Evolutionary conservation across 257 asterid genomes (phyloP), one percentile per base, ranked within the genome.

Genomic region (Lycium ferocissimum): DNA sequence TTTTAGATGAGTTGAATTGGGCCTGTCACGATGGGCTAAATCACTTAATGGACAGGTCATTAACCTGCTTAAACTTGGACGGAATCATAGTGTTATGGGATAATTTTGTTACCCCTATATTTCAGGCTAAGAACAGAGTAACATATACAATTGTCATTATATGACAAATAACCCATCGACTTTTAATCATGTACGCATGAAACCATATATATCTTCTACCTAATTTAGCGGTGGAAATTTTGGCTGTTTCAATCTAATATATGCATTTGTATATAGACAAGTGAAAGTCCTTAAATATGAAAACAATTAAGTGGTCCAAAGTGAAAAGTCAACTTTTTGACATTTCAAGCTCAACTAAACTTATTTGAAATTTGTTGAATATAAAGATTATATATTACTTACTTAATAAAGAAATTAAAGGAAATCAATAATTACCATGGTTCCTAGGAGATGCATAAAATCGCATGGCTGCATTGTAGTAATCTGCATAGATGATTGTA

Each of bases 401-500:
- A 26, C 33, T 26, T 26, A 26, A 26, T 26, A 26, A 26, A 26
- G 33, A 26, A 26, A 26, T 26, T 26, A 26, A 26, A 26, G 33
- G 33, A 26, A 26, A 26, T 40, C 45, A 40, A 40, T 4, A 45
- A 9, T 17, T 82, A 89, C 92, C 92, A 20, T 78, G 84, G 70
- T 83, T 59, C 0, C 40, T 6, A 1, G 91, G 93, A 18, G 62
- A 71, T 0, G 18, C 85, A 26, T 86, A 92, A 51, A 92, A 35
- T 6, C 20, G 83, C 87, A 86, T 65, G 2, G 91, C 92, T 8
- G 88, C 92, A 54, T 86, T 90, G 88, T 91, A 92, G 81, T 89
- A 87, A 58, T 93, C 94, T 8, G 89, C 93, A 7, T 90, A 90
- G 80, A 91, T 90, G 14, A 93, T 86, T 86, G 79, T 83, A 45